Base-by-base conservation (phyloP, 257 asterid species). In the Scutellaria galericulata region DNA sequence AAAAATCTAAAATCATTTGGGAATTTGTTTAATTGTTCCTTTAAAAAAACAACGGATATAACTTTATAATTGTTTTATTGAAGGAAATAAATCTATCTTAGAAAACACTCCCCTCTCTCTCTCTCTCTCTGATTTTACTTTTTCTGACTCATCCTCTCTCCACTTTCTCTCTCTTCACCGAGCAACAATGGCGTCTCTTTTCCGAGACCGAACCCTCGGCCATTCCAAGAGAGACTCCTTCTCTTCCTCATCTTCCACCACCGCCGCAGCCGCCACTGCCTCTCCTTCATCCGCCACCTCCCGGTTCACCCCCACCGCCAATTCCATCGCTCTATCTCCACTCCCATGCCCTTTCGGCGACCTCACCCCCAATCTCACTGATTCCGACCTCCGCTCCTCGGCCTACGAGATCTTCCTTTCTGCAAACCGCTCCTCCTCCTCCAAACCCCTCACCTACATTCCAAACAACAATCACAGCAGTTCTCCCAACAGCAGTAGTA, bases 321-420 rank as follows among this genome's bases (percentile, higher is more conserved):
- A 67, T 39, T 31, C 83, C 59, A 0, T 80, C 68, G 57, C 80
- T 13, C 65, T 85, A 5, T 51, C 89, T 1, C 83, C 95, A 7
- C 96, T 93, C 4, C 95, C 97, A 1, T 86, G 86, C 45, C 98
- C 98, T 13, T 93, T 93, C 76, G 88, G 87, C 11, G 89, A 82
- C 76, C 89, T 92, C 44, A 74, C 90, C 67, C 71, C 89, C 14
- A 75, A 89, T 12, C 89, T 90, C 81, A 83, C 98, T 52, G 73
- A 86, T 54, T 46, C 88, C 65, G 97, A 93, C 84, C 89, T 93
- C 70, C 93, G 89, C 31, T 75, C 87, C 63, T 74, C 98, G 22
- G 97, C 97, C 31, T 90, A 88, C 84, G 98, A 90, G 95, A 90
- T 93, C 95, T 90, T 93, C 83, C 84, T 93, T 31, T 92, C 98